A percentile compares a stretch with the other conserved stretches of the same genome.
These are phyloP conservation scores for Thermochaetoides dissita DNA, from an alignment of 2,329 filamentous ascomycete genomes.

Conservation along the genomic window DNA sequence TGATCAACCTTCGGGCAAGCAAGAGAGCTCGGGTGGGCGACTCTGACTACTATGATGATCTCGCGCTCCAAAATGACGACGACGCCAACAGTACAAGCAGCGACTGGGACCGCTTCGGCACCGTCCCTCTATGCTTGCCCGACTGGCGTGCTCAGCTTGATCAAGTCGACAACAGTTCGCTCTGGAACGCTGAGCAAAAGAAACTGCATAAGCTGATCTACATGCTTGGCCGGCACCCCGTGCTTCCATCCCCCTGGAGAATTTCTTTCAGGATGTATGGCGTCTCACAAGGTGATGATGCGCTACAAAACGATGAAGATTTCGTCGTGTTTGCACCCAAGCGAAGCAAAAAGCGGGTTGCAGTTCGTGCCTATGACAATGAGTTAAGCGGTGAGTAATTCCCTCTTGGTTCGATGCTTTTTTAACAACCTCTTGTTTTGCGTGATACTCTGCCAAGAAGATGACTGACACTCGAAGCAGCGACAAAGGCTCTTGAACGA, in stretches of 20 bases:
- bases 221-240: conserved; percentile 22
- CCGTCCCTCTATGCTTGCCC: conserved; percentile 4
- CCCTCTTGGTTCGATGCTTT: no score
- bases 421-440: no score
- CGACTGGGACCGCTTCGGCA: conserved; percentile 14
- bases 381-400: conserved; percentile 17
- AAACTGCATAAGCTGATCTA: conserved; percentile 22
- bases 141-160: conserved; percentile 9
- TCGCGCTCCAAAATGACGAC: conserved; percentile 4
- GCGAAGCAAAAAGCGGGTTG: conserved; percentile 12
- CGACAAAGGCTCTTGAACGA: conserved; percentile 21
- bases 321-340: conserved; percentile 18
- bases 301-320: background rate
- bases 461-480: conserved; percentile 12
- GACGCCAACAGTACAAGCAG: conserved; percentile 10
- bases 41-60: background rate
- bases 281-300: conserved; percentile 15
- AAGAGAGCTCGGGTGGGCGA: background rate
- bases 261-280: conserved; percentile 22
- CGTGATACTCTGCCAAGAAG: no score
- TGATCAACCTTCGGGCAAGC: no score
- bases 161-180: conserved; percentile 10
- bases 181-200: conserved; percentile 21
- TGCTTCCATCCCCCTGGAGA: conserved; percentile 21
- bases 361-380: conserved; percentile 17